Evolutionary conservation across 2,329 filamentous ascomycete species (phyloP).

Genomic region (Hypoxylon sp.): DNA sequence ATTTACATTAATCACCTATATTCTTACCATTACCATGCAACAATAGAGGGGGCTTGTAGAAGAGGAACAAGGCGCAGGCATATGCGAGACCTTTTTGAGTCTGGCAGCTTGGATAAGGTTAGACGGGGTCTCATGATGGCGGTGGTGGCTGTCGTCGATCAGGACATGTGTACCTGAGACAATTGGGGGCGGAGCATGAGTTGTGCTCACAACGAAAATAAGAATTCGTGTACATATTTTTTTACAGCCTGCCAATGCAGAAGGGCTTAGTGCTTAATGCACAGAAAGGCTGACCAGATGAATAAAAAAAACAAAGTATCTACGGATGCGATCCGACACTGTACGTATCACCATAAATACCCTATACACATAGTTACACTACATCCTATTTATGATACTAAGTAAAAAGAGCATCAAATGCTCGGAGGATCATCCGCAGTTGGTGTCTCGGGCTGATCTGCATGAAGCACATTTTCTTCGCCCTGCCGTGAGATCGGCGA

Average conservation of each 20-base stretch:
- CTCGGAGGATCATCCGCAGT: neutral
- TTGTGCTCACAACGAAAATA: conserved; percentile 35
- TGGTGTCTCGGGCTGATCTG: conserved; percentile 21
- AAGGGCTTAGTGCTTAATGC: conserved; percentile 17
- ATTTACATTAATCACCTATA: conserved; percentile 23
- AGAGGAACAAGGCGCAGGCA: neutral
- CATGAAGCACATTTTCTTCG: conserved; percentile 20
- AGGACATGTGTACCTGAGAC: conserved; percentile 30
- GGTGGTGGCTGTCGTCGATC: conserved; percentile 29
- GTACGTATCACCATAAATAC: neutral
- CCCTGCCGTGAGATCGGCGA: conserved; percentile 19
- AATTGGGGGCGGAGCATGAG: conserved; percentile 31
- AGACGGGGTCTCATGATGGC: conserved; percentile 7
- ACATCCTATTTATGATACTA: neutral
- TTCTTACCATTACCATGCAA: conserved; percentile 8
- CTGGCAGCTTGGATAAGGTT: conserved; percentile 12
- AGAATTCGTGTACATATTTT: conserved; percentile 37
- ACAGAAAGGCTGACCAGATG: neutral
- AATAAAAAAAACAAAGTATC: conserved; percentile 11
- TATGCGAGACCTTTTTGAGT: conserved; percentile 9
- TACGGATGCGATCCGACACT: neutral
- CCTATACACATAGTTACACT: neutral
- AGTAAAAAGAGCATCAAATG: neutral
- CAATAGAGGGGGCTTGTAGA: conserved; percentile 17
- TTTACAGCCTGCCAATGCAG: conserved; percentile 18